These are phyloP conservation scores for Musa beccarii DNA, from an alignment of 176 grass and related monocot species.

Conservation along the genomic window DNA sequence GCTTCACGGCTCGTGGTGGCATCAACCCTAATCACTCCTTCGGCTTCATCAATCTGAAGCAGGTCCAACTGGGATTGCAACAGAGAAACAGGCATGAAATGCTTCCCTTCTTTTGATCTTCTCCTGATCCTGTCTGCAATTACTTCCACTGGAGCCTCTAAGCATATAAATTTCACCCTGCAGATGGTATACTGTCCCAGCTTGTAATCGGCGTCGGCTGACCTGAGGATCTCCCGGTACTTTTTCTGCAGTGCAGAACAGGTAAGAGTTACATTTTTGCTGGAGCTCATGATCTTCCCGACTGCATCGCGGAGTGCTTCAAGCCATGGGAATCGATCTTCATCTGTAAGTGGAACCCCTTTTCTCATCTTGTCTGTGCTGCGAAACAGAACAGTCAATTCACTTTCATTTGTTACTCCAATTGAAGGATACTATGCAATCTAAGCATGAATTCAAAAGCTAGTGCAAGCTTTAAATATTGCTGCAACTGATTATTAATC, in stretches of 20 bases:
- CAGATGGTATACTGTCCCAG: conserved; percentile 26
- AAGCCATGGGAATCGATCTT: conserved; percentile 64
- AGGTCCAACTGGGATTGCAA: conserved; percentile 72
- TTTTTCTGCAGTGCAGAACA: conserved; percentile 61
- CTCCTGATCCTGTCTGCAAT: conserved; percentile 40
- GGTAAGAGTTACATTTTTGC: conserved; percentile 43
- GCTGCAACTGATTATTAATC: too few species aligned
- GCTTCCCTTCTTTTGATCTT: conserved; percentile 36
- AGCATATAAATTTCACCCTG: conserved; percentile 71
- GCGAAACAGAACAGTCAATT: background rate
- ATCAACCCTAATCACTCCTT: conserved; percentile 42
- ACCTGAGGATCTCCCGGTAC: conserved; percentile 74
- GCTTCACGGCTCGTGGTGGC: conserved; percentile 15
- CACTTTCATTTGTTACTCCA: background rate
- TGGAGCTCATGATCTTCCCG: conserved; percentile 23
- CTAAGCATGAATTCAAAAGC: too few species aligned
- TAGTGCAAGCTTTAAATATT: too few species aligned
- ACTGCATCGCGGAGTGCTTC: conserved; percentile 32
- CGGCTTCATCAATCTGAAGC: conserved; percentile 42
- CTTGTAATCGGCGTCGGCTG: conserved; percentile 30
- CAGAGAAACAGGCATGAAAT: conserved; percentile 76
- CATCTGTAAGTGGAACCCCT: conserved; percentile 45
- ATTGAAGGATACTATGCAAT: too few species aligned
- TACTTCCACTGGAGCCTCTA: conserved; percentile 54
- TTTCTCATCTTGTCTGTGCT: conserved; percentile 70